Evolutionary conservation across 2,329 filamentous ascomycete genomes (phyloP), one percentile per base, ranked within the genome.

Genomic region (Penicillium sp.): DNA sequence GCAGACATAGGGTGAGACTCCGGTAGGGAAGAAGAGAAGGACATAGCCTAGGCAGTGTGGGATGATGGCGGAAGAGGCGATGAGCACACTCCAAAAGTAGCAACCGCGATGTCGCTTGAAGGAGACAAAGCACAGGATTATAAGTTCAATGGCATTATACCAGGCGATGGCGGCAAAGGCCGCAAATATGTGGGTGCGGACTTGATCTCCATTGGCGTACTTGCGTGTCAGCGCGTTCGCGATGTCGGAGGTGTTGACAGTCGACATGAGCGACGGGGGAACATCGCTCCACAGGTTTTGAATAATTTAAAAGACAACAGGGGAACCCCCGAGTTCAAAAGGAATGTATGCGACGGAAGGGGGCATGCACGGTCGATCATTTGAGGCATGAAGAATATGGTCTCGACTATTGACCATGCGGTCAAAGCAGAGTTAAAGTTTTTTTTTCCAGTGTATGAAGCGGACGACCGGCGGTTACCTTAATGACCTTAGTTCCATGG

Each of bases 21-120:
- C 65, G 50, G 73, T 62, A 3, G 63, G 56, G 53, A 76, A 78
- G 61, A 77, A 76, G 55, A 78, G 76, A 46, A 80, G 65, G 42
- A 79, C 44, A 62, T 76, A 79, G 1, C 76, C 77, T 8, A 79
- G 59, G 8, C 70, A 65, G 60, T 79, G 71, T 0, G 76, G 70
- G 8, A 77, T 66, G 33, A 80, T 73, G 29, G 76, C 74, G 16
- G 62, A 26, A 19, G 76, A 75, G 6, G 79, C 68, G n/a, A 76
- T 57, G 16, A 80, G 64, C 37, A 79, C 62, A 58, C 74, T 77
- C 74, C 76, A 81, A 62, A 81, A 81, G 62, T 81, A 81, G 10
- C 79, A 70, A 1, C 78, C 76, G 5, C 59, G 65, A 44, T 73
- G 75, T 37, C 68, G 68, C 45, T 71, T 75, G 65, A 81, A 81